A percentile compares a stretch with the other conserved stretches of the same genome.
Evolutionary conservation across 345 rosid species (phyloP).

Genomic region (Syzygium aromaticum): DNA sequence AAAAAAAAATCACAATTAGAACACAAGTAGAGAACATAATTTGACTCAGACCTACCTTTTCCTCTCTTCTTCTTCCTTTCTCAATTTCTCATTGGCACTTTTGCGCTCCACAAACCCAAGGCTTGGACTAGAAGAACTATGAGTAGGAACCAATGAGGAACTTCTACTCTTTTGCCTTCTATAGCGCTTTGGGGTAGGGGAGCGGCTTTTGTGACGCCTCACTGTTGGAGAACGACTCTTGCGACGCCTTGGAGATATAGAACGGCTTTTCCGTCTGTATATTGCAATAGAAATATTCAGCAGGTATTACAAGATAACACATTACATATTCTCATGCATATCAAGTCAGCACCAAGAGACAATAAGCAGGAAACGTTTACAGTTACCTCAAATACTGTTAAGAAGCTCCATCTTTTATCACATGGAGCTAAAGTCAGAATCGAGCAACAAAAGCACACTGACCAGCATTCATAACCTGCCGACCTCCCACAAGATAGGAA

Average conservation of each 20-base stretch:
- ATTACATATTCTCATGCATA: background rate
- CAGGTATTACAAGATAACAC: conserved; percentile 1
- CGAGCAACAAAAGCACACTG: conserved; percentile 73
- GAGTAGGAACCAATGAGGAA: conserved; percentile 57
- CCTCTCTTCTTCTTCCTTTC: conserved; percentile 81
- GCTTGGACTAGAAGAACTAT: conserved; percentile 49
- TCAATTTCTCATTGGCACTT: conserved; percentile 55
- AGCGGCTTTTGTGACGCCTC: conserved; percentile 62
- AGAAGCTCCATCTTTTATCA: conserved; percentile 95
- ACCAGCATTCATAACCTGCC: conserved; percentile 75
- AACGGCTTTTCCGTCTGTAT: conserved; percentile 83
- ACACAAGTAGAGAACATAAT: background rate
- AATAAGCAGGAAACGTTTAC: conserved; percentile 41
- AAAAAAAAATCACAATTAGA: background rate
- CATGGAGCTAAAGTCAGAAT: conserved; percentile 81
- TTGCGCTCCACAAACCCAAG: conserved; percentile 57
- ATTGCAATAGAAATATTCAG: conserved; percentile 33
- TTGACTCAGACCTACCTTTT: conserved; percentile 50
- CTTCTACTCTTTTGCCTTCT: conserved; percentile 80
- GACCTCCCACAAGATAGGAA: conserved; percentile 49
- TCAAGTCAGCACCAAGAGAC: conserved; percentile 23
- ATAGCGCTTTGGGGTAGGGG: conserved; percentile 61
- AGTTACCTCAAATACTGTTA: conserved; percentile 94
- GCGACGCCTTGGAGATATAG: conserved; percentile 60
- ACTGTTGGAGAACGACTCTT: conserved; percentile 59